phyloP scores from a whole-genome alignment of 208 protist genomes.

The Jaenimonas drosophilae region DNA sequence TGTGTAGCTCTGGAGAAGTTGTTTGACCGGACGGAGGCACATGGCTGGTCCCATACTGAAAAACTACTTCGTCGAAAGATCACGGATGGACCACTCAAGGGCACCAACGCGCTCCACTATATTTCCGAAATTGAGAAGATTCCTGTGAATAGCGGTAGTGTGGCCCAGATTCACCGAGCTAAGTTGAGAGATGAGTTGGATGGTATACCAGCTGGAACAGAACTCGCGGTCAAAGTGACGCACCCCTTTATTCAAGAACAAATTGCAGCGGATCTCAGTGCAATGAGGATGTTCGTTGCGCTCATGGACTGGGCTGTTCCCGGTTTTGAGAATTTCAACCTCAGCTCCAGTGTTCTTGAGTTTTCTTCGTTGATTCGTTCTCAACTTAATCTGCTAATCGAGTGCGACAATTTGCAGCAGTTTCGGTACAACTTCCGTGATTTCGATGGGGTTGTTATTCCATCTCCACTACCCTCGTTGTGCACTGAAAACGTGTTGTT shows the following conservation, averaged over 20 bases:
- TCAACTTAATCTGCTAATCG: conserved; percentile 81
- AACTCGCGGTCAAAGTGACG: conserved; percentile 87
- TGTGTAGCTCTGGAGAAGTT: conserved; percentile 59
- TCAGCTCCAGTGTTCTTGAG: conserved; percentile 50
- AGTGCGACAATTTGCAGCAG: conserved; percentile 78
- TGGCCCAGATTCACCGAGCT: conserved; percentile 88
- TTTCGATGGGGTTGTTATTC: conserved; percentile 71
- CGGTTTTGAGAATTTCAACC: conserved; percentile 44
- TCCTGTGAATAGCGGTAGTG: conserved; percentile 87
- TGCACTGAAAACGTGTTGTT: conserved; percentile 60
- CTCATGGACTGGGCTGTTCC: conserved; percentile 43
- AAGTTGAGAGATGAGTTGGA: conserved; percentile 61
- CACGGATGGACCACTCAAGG: conserved; percentile 8
- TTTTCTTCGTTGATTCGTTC: conserved; percentile 72
- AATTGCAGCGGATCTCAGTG: conserved; percentile 60
- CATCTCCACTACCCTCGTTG: conserved; percentile 52
- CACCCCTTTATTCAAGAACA: conserved; percentile 75
- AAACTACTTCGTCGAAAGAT: conserved; percentile 24
- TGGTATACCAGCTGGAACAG: conserved; percentile 63
- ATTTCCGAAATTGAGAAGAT: conserved; percentile 64
- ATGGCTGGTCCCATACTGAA: conserved; percentile 74
- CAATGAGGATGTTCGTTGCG: conserved; percentile 49
- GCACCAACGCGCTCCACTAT: conserved; percentile 36
- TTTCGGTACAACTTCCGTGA: conserved; percentile 81
- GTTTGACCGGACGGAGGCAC: conserved; percentile 54